These are phyloP conservation scores for Mimosa bimucronata DNA, from an alignment of 306 rosid genomes.

Conservation along the genomic window DNA sequence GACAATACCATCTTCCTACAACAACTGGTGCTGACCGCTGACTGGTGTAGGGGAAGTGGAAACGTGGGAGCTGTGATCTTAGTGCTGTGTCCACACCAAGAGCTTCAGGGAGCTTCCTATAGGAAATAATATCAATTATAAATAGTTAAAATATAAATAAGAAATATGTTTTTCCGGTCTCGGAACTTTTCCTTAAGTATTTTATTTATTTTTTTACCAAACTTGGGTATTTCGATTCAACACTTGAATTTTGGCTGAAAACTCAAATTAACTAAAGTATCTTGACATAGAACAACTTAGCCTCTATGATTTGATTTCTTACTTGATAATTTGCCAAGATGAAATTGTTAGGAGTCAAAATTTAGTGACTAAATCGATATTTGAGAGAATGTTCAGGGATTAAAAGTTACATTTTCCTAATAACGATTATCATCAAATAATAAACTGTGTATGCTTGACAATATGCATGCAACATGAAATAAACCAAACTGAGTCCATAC, in stretches of 20 bases:
- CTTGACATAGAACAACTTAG: no score
- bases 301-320: no score
- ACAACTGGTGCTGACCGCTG: constrained; percentile 52
- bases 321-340: no score
- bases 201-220: no score
- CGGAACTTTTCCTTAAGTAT: background rate
- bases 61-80: constrained; percentile 59
- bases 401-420: background rate
- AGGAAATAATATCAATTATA: background rate
- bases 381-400: background rate
- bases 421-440: background rate
- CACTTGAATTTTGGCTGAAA: background rate
- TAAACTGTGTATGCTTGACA: background rate
- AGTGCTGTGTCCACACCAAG: constrained; percentile 60
- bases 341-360: background rate
- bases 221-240: background rate
- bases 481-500: background rate
- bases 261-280: background rate
- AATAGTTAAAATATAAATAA: background rate
- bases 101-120: constrained; percentile 56
- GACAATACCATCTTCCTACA: constrained; percentile 83
- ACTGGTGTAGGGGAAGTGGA: constrained; percentile 60
- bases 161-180: background rate
- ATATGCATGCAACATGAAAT: background rate
- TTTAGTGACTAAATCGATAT: background rate